phyloP scores from a whole-genome alignment of 768 basidiomycete genomes.

The Sporobolomyces roseus region DNA sequence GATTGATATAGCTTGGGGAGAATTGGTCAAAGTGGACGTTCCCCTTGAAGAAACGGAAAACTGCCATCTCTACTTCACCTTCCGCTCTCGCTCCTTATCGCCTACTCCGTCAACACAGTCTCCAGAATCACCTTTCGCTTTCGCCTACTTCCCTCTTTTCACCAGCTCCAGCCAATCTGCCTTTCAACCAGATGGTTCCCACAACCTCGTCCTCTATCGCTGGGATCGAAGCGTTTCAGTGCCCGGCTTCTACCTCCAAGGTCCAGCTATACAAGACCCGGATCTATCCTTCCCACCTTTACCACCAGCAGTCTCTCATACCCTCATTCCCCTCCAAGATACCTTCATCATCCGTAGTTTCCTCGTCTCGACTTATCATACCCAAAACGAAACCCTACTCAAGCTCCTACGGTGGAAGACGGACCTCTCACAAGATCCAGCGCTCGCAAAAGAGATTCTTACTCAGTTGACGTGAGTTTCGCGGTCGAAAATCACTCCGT shows the following conservation, averaged over 20 bases:
- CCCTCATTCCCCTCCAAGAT: constrained; percentile 70
- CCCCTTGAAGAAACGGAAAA: constrained; percentile 64
- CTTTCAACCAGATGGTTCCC: constrained; percentile 84
- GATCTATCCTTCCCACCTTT: constrained; percentile 54
- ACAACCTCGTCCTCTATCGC: constrained; percentile 75
- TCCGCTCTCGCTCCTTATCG: constrained; percentile 67
- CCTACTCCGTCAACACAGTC: constrained; percentile 10
- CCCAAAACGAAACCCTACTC: constrained; percentile 80
- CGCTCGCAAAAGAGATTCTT: constrained; percentile 66
- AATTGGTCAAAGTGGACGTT: constrained; percentile 81
- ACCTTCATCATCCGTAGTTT: constrained; percentile 73
- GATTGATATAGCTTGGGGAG: constrained; percentile 66
- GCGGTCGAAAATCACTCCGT: too few relatives aligned
- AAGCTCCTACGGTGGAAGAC: constrained; percentile 77
- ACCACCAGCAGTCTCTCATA: constrained; percentile 54
- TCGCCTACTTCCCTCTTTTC: constrained; percentile 84
- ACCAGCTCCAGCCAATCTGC: constrained; percentile 66
- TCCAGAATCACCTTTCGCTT: constrained; percentile 65
- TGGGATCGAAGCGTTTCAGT: constrained; percentile 56
- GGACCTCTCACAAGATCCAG: constrained; percentile 56
- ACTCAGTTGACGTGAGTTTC: constrained; percentile 77
- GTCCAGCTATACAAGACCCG: constrained; percentile 60
- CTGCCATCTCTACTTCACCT: constrained; percentile 93
- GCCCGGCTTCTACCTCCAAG: constrained; percentile 67
- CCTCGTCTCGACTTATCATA: constrained; percentile 85